Conservation (phyloP, 768 basidiomycete species). For the Cyclocybe cylindracea region DNA sequence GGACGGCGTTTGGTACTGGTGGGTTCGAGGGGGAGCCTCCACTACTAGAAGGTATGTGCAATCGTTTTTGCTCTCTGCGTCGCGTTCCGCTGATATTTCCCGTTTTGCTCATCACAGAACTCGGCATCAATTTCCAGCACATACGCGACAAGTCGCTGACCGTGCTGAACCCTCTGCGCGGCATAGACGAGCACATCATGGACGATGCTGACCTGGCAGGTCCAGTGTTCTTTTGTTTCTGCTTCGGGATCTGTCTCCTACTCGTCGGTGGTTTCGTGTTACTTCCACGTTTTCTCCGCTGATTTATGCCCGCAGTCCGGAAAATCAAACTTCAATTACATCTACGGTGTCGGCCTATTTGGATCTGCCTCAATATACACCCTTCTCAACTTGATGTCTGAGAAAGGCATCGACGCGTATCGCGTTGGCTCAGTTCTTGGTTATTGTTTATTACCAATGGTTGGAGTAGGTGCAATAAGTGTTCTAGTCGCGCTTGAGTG, state of each 20-base stretch:
- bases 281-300: constrained; percentile 8
- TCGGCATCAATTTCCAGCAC: constrained; percentile 97
- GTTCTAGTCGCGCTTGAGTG: constrained; percentile 89
- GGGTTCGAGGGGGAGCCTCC: constrained; percentile 96
- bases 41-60: constrained; percentile 79
- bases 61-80: background rate
- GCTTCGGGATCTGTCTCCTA: constrained; percentile 90
- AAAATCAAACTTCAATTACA: constrained; percentile 98
- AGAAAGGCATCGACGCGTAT: constrained; percentile 93
- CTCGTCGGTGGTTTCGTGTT: constrained; percentile 59
- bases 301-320: constrained; percentile 67
- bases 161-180: constrained; percentile 88
- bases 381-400: constrained; percentile 96
- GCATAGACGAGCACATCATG: constrained; percentile 92
- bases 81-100: background rate
- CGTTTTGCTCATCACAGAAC: constrained; percentile 51
- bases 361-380: constrained; percentile 92
- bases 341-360: constrained; percentile 96
- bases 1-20: constrained; percentile 95
- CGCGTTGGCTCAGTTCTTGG: constrained; percentile 93
- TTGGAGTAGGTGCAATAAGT: constrained; percentile 87
- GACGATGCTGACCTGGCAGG: constrained; percentile 98
- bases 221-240: constrained; percentile 92
- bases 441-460: constrained; percentile 96
- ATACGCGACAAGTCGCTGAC: constrained; percentile 93